phyloP scores from a whole-genome alignment of 441 rosid species.

The Daphne laureola region DNA sequence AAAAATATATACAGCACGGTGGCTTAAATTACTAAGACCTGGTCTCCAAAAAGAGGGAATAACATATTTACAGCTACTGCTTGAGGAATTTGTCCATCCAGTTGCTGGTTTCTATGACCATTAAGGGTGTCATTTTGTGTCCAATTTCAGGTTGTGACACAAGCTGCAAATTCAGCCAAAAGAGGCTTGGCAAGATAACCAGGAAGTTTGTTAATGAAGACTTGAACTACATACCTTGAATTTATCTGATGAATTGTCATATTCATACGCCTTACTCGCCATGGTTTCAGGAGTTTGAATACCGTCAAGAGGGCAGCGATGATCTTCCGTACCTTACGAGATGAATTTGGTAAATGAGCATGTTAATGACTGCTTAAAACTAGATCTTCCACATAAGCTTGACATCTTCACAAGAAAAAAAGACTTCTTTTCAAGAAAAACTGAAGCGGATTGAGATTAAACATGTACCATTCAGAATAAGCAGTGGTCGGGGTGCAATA shows the following conservation, averaged over 20 bases:
- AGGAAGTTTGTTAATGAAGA: background rate
- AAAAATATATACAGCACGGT: too few relatives aligned
- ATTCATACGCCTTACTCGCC: slow-evolving; percentile 39
- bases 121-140: slow-evolving; percentile 59
- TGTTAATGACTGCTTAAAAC: too few relatives aligned
- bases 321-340: slow-evolving; percentile 64
- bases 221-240: slow-evolving; percentile 43
- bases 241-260: slow-evolving; percentile 29
- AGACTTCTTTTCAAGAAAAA: too few relatives aligned
- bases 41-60: background rate
- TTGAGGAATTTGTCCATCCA: slow-evolving; percentile 72
- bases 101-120: slow-evolving; percentile 83
- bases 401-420: too few relatives aligned
- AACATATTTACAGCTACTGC: slow-evolving; percentile 10
- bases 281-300: slow-evolving; percentile 38
- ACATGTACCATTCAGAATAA: slow-evolving; percentile 59
- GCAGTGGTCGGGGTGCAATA: slow-evolving; percentile 70
- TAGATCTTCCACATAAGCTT: too few relatives aligned
- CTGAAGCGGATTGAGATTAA: too few relatives aligned
- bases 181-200: background rate
- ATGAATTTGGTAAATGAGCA: too few relatives aligned
- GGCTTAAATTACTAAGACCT: too few relatives aligned
- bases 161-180: slow-evolving; percentile 35
- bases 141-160: slow-evolving; percentile 63
- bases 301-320: slow-evolving; percentile 76